Base-by-base conservation (phyloP, 2,329 filamentous ascomycete genomes). In the Phaeosphaeriaceae sp. region DNA sequence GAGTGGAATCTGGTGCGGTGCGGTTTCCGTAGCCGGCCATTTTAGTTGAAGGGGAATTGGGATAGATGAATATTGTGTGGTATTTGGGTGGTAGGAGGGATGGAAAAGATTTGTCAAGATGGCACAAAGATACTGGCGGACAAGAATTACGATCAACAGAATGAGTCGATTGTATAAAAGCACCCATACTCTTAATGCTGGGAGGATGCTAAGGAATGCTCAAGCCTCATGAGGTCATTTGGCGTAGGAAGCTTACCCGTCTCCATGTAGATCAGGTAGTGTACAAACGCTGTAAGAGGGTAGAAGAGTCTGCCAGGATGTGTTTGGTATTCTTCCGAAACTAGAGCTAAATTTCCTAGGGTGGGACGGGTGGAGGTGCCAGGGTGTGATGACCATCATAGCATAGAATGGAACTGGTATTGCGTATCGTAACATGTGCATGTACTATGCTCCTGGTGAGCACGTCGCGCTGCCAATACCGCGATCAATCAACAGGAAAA, bases 1-100 rank as follows among this genome's bases (percentile, higher is more conserved):
- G 47, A 43, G 44, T 49, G 47, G 55, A 60, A 42, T 63, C 50
- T 8, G 49, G 40, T 13, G 63, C 61, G 38, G 57, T 70, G 46
- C 66, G 67, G 64, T 74, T 74, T 30, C 68, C 72, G 59, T 68
- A 75, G 53, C 68, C 68, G 59, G 64, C 61, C 69, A 70, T 70
- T 43, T 23, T 60, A 21, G 17, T 42, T 39, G 12, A 15, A 12
- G 13, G 32, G 41, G 23, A 26, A 9, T 26, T 26, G 23, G 23
- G 23, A 26, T 26, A 26, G 23, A 8, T 6, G 23, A 11, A 26
- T 26, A 11, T 11, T 8, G 23, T 8, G 23, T n/a, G n/a, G n/a
- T n/a, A n/a, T n/a, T n/a, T n/a, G n/a, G n/a, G n/a, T n/a, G n/a
- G n/a, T n/a, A n/a, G n/a, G n/a, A n/a, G n/a, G n/a, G n/a, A n/a